Evolutionary conservation across 1,139 yeast species (phyloP).

Genomic region (Saccharomyces hybrid): DNA sequence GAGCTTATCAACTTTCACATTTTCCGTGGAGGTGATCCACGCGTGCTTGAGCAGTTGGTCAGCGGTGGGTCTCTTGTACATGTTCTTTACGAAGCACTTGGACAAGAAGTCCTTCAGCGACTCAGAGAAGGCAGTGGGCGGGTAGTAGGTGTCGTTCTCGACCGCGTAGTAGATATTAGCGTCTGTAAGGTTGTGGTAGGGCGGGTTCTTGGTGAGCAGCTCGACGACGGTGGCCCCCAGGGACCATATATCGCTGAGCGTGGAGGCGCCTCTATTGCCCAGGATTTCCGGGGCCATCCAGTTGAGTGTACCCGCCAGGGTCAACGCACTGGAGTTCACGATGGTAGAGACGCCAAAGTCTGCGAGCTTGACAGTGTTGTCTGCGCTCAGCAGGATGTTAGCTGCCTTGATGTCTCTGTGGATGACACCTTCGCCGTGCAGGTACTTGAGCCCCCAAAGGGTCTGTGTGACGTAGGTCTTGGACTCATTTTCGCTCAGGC

Average conservation of each 20-base stretch:
- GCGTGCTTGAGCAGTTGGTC: slow-evolving; percentile 22
- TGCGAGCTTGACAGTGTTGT: slow-evolving; percentile 79
- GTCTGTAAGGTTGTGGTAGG: slow-evolving; percentile 72
- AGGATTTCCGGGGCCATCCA: slow-evolving; percentile 99
- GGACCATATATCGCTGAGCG: slow-evolving; percentile 91
- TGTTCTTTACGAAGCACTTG: slow-evolving; percentile 58
- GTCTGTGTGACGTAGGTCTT: slow-evolving; percentile 61
- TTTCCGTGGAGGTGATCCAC: slow-evolving; percentile 17
- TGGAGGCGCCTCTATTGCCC: slow-evolving; percentile 76
- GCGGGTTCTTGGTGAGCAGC: slow-evolving; percentile 78
- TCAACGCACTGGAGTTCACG: slow-evolving; percentile 55
- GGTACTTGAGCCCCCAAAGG: slow-evolving; percentile 63
- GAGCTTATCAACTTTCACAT: slow-evolving; percentile 6
- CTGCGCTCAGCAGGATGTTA: slow-evolving; percentile 74
- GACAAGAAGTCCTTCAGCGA: slow-evolving; percentile 55
- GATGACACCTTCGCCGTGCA: slow-evolving; percentile 84
- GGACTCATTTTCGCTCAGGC: slow-evolving; percentile 55
- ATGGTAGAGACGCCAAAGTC: slow-evolving; percentile 98
- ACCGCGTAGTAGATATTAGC: slow-evolving; percentile 91
- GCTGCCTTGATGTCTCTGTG: slow-evolving; percentile 97
- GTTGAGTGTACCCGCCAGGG: slow-evolving; percentile 96
- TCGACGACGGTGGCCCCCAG: slow-evolving; percentile 91
- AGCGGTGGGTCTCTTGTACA: slow-evolving; percentile 29
- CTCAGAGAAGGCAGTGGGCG: slow-evolving; percentile 56
- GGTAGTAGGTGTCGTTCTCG: slow-evolving; percentile 77